Conservation (phyloP, 2,329 filamentous ascomycete species). For the Colletotrichum spinosum region DNA sequence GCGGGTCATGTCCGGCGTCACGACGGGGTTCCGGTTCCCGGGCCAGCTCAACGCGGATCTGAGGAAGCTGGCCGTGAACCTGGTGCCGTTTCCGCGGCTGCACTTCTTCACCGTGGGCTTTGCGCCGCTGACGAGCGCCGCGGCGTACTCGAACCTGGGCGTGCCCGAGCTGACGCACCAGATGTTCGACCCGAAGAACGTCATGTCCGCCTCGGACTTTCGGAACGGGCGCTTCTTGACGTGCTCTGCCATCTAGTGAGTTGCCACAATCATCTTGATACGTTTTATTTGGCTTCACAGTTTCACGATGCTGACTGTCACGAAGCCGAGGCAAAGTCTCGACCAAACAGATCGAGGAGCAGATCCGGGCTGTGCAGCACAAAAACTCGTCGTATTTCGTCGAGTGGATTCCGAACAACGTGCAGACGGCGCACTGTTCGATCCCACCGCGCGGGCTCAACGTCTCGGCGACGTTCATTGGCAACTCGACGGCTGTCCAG, state of each 20-base stretch:
- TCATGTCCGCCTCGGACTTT: slow-evolving; percentile 99
- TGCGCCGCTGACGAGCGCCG: slow-evolving; percentile 88
- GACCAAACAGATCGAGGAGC: slow-evolving; percentile 99
- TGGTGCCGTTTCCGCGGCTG: slow-evolving; percentile 99
- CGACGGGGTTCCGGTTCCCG: slow-evolving; percentile 98
- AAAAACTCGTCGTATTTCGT: slow-evolving; percentile 99
- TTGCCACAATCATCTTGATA: slow-evolving; percentile 38
- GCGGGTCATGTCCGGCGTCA: slow-evolving; percentile 99
- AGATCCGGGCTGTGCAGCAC: slow-evolving; percentile 99
- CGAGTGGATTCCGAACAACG: slow-evolving; percentile 99
- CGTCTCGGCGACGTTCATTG: slow-evolving; percentile 99
- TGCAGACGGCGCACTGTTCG: slow-evolving; percentile 98
- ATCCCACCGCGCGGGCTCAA: slow-evolving; percentile 96
- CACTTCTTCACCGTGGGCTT: slow-evolving; percentile 99
- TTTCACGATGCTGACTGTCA: background rate
- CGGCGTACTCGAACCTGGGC: slow-evolving; percentile 92
- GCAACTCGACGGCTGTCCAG: slow-evolving; percentile 99
- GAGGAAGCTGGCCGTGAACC: slow-evolving; percentile 99
- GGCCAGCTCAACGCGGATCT: slow-evolving; percentile 99
- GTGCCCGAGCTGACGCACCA: slow-evolving; percentile 99
- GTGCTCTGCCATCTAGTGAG: slow-evolving; percentile 97
- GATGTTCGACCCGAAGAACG: slow-evolving; percentile 99
- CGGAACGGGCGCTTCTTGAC: slow-evolving; percentile 99
- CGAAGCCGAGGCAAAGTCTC: slow-evolving; percentile 93
- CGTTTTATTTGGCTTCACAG: background rate